These are phyloP conservation scores for Ophiobolus disseminans DNA, from an alignment of 2,329 filamentous ascomycete genomes.

Conservation along the genomic window DNA sequence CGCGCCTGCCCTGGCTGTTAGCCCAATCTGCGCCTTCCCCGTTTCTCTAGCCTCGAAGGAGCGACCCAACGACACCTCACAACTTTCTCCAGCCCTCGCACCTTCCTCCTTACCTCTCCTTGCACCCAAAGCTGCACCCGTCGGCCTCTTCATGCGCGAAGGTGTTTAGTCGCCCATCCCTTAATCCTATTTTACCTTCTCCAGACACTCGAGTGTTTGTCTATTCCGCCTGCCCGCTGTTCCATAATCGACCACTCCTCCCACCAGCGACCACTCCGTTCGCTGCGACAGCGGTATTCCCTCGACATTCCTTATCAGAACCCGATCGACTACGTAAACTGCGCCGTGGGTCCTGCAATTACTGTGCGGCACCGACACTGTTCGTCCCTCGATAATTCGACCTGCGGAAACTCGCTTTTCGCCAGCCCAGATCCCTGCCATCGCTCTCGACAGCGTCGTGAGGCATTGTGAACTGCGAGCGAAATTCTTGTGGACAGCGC, in stretches of 20 bases:
- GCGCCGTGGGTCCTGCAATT: slow-evolving; percentile 9
- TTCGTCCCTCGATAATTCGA: slow-evolving; percentile 12
- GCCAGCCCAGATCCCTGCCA: slow-evolving; percentile 12
- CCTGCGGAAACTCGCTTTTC: slow-evolving; percentile 6
- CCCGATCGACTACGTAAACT: slow-evolving; percentile 17
- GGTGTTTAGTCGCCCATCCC: slow-evolving; percentile 37
- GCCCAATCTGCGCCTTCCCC: slow-evolving; percentile 12
- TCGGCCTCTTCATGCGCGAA: slow-evolving; percentile 34
- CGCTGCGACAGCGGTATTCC: slow-evolving; percentile 16
- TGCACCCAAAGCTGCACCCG: slow-evolving; percentile 23
- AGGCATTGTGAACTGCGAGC: not conserved
- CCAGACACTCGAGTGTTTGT: slow-evolving; percentile 46
- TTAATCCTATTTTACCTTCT: slow-evolving; percentile 50
- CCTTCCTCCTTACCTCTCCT: slow-evolving; percentile 19
- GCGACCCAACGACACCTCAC: slow-evolving; percentile 23
- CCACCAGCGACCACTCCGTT: slow-evolving; percentile 3
- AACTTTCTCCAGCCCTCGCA: slow-evolving; percentile 14
- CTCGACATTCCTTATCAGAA: slow-evolving; percentile 38
- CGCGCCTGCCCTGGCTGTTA: slow-evolving; percentile 17
- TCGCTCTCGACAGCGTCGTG: slow-evolving; percentile 24
- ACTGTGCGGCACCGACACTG: slow-evolving; percentile 15
- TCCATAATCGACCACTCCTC: slow-evolving; percentile 37
- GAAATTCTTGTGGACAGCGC: slow-evolving; percentile 1
- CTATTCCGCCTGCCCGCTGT: slow-evolving; percentile 45
- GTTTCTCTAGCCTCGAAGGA: slow-evolving; percentile 19